Conservation (phyloP, 768 basidiomycete genomes). For the Filobasidium floriforme region DNA sequence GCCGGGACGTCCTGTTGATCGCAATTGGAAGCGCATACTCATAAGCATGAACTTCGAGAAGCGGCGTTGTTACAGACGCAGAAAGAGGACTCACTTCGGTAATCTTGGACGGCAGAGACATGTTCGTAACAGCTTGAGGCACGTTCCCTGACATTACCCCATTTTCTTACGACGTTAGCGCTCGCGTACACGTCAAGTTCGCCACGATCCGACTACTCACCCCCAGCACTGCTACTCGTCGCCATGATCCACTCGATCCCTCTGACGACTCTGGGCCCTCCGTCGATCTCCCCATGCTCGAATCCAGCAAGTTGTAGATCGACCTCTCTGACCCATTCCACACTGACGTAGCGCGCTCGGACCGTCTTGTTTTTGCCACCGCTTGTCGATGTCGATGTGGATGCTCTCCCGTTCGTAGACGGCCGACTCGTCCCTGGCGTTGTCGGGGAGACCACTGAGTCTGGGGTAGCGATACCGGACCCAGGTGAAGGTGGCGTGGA, state of each 20-base stretch:
- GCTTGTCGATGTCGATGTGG: no score
- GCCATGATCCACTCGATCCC: slow-evolving; percentile 5
- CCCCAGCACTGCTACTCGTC: background rate
- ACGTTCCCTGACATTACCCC: background rate
- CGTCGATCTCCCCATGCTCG: slow-evolving; percentile 1
- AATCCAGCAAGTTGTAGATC: background rate
- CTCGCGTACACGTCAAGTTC: background rate
- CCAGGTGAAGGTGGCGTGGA: no score
- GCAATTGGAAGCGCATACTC: no score
- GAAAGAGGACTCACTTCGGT: background rate
- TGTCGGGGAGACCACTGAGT: no score
- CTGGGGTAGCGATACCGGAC: no score
- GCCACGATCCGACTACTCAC: background rate
- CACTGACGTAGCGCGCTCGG: background rate
- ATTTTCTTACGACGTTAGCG: background rate
- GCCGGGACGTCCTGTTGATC: background rate
- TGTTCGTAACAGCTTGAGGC: background rate
- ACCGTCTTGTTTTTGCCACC: background rate
- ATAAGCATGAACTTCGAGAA: no score
- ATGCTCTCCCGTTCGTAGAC: no score
- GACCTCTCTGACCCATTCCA: background rate
- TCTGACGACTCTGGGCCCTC: background rate
- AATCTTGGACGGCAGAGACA: slow-evolving; percentile 3
- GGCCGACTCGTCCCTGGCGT: no score
- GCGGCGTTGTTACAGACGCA: background rate